These are phyloP conservation scores for Anaeramoeba flamelloides DNA, from an alignment of 78 protist species.

Conservation along the genomic window DNA sequence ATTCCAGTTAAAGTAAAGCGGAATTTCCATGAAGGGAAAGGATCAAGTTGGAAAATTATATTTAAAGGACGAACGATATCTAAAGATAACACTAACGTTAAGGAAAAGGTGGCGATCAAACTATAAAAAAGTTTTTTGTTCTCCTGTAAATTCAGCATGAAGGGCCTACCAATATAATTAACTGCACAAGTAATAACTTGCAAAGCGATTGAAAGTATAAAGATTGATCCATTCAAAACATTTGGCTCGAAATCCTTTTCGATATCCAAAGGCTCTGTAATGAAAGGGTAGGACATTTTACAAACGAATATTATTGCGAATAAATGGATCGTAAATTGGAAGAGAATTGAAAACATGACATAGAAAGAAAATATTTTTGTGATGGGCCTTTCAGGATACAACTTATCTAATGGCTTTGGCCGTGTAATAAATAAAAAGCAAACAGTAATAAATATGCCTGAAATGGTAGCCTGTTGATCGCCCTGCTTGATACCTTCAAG, in stretches of 20 bases:
- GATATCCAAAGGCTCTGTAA: conserved; percentile 6
- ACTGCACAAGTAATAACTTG: conserved; percentile 63
- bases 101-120: background rate
- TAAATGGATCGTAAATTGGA: conserved; percentile 64
- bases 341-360: conserved; percentile 42
- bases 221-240: conserved; percentile 33
- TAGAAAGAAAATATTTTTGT: conserved; percentile 47
- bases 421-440: conserved; percentile 72
- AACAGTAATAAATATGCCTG: conserved; percentile 47
- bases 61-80: background rate
- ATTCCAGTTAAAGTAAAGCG: background rate
- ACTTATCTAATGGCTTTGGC: conserved; percentile 36
- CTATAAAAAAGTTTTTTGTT: conserved; percentile 3
- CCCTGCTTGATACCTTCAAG: conserved; percentile 77
- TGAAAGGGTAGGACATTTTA: background rate
- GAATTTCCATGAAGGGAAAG: background rate
- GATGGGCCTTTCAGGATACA: conserved; percentile 46
- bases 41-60: background rate
- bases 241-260: conserved; percentile 57
- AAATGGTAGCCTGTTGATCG: conserved; percentile 65
- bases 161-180: conserved; percentile 57
- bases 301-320: conserved; percentile 19
- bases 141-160: conserved; percentile 10
- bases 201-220: conserved; percentile 22
- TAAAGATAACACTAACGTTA: background rate